Evolutionary conservation across 1,139 yeast species (phyloP), one percentile per base, ranked within the genome.

Genomic region (Geotrichum restrictum): DNA sequence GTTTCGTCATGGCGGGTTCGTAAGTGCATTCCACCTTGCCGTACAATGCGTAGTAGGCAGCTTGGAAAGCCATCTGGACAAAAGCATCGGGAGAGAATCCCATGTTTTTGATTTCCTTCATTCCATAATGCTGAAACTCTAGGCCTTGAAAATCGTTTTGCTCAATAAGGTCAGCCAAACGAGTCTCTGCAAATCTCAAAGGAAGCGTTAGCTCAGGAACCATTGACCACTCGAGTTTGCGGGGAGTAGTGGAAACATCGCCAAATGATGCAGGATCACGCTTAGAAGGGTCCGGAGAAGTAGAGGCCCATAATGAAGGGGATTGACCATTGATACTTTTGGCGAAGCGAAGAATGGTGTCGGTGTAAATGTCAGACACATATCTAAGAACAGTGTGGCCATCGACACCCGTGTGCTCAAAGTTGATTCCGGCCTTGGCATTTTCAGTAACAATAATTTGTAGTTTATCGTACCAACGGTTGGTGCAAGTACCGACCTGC

Each of bases 1-100:
- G 75, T 68, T 89, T 89, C 1, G 96, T 89, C 97, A 89, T 89
- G 10, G 96, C 96, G 2, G 97, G 97, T 70, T 89, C 97, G 68
- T 89, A 89, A 13, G 96, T 88, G 61, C 95, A 87, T 67, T 88
- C 97, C 41, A 88, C 94, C 65, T 86, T 86, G 45, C 97, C 97
- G 66, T 89, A 89, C 49, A 89, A 76, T 0, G 96, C 94, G 66
- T 88, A 89, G 69, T 88, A 89, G 11, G 96, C 88, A 3, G 94
- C 88, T 69, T 89, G 97, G 75, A 88, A 88, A 18, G 91, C 86
- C 94, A 89, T 88, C 69, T 89, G 97, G 43, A 86, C 85, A 70
- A 86, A 89, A 0, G 97, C 97, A 74, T 89, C 97, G 0, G 97
- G 97, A 3, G 95, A 85, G 67, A 83, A 85, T 60, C 88, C 91